Evolutionary conservation across 2,329 filamentous ascomycete species (phyloP).

Genomic region (Alternaria angustiovoidea): DNA sequence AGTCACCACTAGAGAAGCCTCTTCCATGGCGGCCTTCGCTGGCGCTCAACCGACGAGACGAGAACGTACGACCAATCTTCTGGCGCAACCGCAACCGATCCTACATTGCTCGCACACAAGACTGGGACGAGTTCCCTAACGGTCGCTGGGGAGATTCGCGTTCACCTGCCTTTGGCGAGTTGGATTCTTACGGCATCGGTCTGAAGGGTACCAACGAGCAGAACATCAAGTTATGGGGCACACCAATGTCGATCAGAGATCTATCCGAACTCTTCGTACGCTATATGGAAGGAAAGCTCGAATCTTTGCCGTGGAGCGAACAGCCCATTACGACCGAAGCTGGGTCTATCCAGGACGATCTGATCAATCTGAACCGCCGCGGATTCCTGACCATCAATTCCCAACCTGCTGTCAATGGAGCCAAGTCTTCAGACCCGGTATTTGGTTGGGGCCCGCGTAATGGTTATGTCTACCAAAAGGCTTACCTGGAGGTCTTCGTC

Average conservation of each 20-base stretch:
- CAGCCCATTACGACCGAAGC: constrained; percentile 84
- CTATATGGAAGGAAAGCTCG: constrained; percentile 82
- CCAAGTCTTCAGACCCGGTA: constrained; percentile 83
- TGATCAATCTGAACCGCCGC: constrained; percentile 83
- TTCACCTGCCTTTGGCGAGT: constrained; percentile 93
- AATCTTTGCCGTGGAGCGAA: constrained; percentile 93
- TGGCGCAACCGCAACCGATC: constrained; percentile 98
- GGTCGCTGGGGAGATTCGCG: constrained; percentile 97
- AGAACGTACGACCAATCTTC: constrained; percentile 98
- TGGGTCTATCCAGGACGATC: constrained; percentile 75
- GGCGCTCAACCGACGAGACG: constrained; percentile 83
- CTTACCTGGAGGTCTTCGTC: constrained; percentile 91
- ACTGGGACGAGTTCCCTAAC: constrained; percentile 99
- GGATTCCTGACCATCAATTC: constrained; percentile 97
- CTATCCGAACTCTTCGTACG: constrained; percentile 83
- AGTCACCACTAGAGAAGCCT: constrained; percentile 84
- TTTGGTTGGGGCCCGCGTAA: constrained; percentile 95
- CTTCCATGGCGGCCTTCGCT: constrained; percentile 97
- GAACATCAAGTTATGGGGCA: constrained; percentile 94
- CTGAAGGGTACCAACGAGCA: constrained; percentile 94
- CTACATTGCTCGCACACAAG: constrained; percentile 92
- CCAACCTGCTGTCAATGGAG: constrained; percentile 91
- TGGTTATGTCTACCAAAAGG: constrained; percentile 98
- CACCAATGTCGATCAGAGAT: constrained; percentile 80
- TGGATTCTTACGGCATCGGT: constrained; percentile 93